Evolutionary conservation across 2,329 filamentous ascomycete species (phyloP), one percentile per base, ranked within the genome.

Genomic region (Diaporthe sp.): DNA sequence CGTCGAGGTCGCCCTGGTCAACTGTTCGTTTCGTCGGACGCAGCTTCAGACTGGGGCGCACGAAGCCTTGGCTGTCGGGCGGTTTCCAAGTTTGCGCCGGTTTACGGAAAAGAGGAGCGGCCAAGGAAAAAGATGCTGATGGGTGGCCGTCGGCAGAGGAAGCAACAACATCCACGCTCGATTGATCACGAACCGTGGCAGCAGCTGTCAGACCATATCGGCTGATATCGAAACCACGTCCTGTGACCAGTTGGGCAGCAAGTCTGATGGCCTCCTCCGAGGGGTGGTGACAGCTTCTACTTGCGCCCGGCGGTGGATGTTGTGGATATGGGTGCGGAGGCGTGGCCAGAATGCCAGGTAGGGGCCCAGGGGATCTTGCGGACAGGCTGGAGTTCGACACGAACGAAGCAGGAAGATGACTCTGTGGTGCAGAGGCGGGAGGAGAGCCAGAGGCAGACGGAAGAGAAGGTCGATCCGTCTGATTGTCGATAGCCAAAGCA

Each of bases 151-250:
- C 71, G 50, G 75, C 72, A 75, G 64, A 72, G 19, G 77, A 75
- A 33, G 68, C 60, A 50, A 70, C 71, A 55, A 50, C 58, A 68
- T 71, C 74, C 64, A 76, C 75, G 58, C 71, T 72, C 64, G 75
- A 74, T 57, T 76, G 75, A 69, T 79, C 76, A 77, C 68, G 77
- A 68, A 77, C 75, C 66, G 77, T 54, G 35, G 77, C 61, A 42
- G 76, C 74, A 69, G 81, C 77, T 35, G 77, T 81, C 77, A 79
- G 76, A 80, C 77, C 82, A 83, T 83, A 75, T 74, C 80, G 81
- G 72, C 77, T 77, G 68, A 71, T 78, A 45, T 80, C 78, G 47
- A 75, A 76, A 60, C 73, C 68, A 77, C 76, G 77, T 72, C 75
- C 74, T 57, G 58, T 75, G 22, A 71, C 74, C 47, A 76, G 71